Evolutionary conservation across 163 green algal genomes (phyloP), one percentile per base, ranked within the genome.

Genomic region (Picocystis sp.): DNA sequence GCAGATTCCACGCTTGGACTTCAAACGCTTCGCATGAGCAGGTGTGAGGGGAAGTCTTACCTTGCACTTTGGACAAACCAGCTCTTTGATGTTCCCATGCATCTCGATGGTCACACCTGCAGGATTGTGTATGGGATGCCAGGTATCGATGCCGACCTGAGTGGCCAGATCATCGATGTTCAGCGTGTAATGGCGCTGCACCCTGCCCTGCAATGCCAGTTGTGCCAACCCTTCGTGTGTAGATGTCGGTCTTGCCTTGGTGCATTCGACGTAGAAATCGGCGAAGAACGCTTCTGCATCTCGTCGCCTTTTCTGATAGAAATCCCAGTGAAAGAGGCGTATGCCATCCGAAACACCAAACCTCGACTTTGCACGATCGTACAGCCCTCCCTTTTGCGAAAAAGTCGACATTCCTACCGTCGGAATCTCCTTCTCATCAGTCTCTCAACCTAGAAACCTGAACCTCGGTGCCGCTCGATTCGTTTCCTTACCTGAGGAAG

Each of bases 381-480:
- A 94, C 41, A 94, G 58, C 2, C 85, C 85, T 17, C 81, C 80
- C 15, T 65, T 70, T 0, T 80, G 89, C 57, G 58, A 83, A 65
- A 94, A 94, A 29, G 86, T 94, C 1, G 78, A 89, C 80, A 94
- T 92, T 52, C 85, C 84, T 84, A 71, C 35, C 17, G 17, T 19
- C 17, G 17, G 17, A 19, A 19, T 19, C 17, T 19, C 17, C 17
- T 19, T 19, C 17, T 19, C 17, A 19, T 19, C 17, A 19, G 17
- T 19, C 17, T 19, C 17, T 19, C 17, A 19, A 19, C 17, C 17
- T 19, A 19, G 17, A 19, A 19, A 19, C 17, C 17, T 19, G 17
- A 19, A 19, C 17, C 17, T 19, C 17, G 17, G 17, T 19, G 17
- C 17, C 17, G 17, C 17, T 19, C 17, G 17, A 19, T 19, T 19